These are phyloP conservation scores for Nepenthes mirabilis DNA, from an alignment of 148 eudicot species.

Conservation along the genomic window DNA sequence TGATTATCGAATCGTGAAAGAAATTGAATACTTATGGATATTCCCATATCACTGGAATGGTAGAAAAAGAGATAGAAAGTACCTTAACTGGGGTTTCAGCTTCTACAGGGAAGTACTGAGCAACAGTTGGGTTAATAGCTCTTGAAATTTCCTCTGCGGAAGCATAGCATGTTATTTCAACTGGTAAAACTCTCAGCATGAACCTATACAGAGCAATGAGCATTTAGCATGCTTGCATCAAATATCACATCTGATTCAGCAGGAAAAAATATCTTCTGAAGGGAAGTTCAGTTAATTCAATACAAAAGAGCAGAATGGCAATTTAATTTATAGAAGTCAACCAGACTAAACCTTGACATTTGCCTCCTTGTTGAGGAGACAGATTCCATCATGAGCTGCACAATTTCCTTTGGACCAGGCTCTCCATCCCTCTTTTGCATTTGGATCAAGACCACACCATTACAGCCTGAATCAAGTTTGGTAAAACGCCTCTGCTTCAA, in stretches of 20 bases:
- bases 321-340: neutral
- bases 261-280: too few species aligned
- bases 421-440: conserved; percentile 76
- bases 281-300: neutral
- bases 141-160: conserved; percentile 84
- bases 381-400: conserved; percentile 71
- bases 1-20: too few species aligned
- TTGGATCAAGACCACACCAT: conserved; percentile 77
- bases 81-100: conserved; percentile 65
- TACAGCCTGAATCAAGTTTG: conserved; percentile 85
- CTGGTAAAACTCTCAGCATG: conserved; percentile 71
- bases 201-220: conserved; percentile 27
- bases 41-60: neutral
- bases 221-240: neutral
- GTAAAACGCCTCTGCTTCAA: conserved; percentile 67
- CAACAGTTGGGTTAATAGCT: conserved; percentile 73
- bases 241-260: too few species aligned
- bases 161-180: conserved; percentile 84
- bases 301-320: neutral
- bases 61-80: conserved; percentile 3
- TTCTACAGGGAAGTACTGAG: conserved; percentile 54
- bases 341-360: conserved; percentile 55
- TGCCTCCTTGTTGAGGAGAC: conserved; percentile 71
- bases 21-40: too few species aligned
- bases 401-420: conserved; percentile 71